Evolutionary conservation across 2,329 filamentous ascomycete genomes (phyloP).

Genomic region (Colletotrichum coccodes): DNA sequence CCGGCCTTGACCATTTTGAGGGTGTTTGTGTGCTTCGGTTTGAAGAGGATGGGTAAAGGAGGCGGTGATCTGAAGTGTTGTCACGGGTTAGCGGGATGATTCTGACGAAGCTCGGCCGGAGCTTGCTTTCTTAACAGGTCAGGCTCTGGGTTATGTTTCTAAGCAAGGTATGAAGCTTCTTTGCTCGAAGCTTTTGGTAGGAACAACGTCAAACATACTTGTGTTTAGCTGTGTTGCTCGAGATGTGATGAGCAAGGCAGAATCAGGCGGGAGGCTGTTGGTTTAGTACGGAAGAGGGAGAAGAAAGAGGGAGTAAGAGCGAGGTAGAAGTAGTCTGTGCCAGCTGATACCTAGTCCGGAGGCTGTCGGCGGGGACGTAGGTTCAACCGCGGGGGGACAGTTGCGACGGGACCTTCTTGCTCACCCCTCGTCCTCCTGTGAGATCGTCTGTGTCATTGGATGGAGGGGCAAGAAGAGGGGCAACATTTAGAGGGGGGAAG

Average conservation of each 20-base stretch:
- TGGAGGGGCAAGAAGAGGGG: slow-evolving; percentile 32
- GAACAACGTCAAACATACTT: not conserved
- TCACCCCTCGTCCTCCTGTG: slow-evolving; percentile 13
- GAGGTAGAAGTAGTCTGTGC: slow-evolving; percentile 29
- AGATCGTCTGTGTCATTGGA: slow-evolving; percentile 24
- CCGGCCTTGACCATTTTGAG: slow-evolving; percentile 70
- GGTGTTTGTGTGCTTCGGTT: slow-evolving; percentile 35
- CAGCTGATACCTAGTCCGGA: slow-evolving; percentile 32
- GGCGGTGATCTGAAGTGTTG: slow-evolving; percentile 13
- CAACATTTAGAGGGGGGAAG: slow-evolving; percentile 4
- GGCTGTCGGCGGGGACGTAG: slow-evolving; percentile 32
- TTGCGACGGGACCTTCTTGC: slow-evolving; percentile 20
- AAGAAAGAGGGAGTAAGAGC: not conserved
- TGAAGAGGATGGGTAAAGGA: not conserved
- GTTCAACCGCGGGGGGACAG: slow-evolving; percentile 31
- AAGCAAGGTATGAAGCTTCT: not conserved
- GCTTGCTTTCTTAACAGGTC: slow-evolving; percentile 16
- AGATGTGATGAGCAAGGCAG: not conserved
- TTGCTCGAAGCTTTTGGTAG: not conserved
- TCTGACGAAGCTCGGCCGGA: slow-evolving; percentile 16
- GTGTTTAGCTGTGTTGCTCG: not conserved
- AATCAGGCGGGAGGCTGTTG: not conserved
- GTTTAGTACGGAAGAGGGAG: not conserved
- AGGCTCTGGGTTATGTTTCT: slow-evolving; percentile 9
- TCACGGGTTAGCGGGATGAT: slow-evolving; percentile 33